phyloP scores from a whole-genome alignment of 2,329 filamentous ascomycete species.

The Penicillium thymicola region DNA sequence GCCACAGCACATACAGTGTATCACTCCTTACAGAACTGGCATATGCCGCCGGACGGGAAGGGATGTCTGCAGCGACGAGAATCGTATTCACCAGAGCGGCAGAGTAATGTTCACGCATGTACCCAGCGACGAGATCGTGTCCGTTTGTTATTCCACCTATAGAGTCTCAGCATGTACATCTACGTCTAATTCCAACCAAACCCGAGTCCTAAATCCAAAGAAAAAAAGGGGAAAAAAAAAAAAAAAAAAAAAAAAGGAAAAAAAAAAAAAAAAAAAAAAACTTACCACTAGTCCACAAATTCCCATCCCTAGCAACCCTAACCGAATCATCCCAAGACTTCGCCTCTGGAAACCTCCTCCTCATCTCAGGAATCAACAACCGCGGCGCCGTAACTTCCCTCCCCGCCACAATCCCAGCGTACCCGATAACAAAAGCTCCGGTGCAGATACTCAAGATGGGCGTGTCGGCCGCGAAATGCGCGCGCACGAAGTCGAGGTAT shows the following conservation, averaged over 20 bases:
- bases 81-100: constrained; percentile 32
- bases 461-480: constrained; percentile 29
- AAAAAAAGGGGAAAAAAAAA: too few species aligned
- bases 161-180: background rate
- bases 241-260: background rate
- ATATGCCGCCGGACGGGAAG: constrained; percentile 27
- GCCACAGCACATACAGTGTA: constrained; percentile 16
- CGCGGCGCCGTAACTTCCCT: constrained; percentile 23
- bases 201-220: accelerated
- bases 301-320: constrained; percentile 22
- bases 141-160: constrained; percentile 29
- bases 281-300: constrained; percentile 27
- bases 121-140: constrained; percentile 24
- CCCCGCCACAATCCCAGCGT: constrained; percentile 24
- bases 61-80: constrained; percentile 35
- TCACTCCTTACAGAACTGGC: constrained; percentile 9
- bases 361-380: constrained; percentile 21
- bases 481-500: constrained; percentile 31
- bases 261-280: background rate
- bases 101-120: constrained; percentile 21
- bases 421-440: constrained; percentile 19
- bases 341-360: constrained; percentile 23
- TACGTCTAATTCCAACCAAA: background rate
- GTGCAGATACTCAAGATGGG: constrained; percentile 30
- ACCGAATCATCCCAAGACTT: constrained; percentile 20